Conservation (phyloP, 2,329 filamentous ascomycete genomes). For the Zymoseptoria pseudotritici region DNA sequence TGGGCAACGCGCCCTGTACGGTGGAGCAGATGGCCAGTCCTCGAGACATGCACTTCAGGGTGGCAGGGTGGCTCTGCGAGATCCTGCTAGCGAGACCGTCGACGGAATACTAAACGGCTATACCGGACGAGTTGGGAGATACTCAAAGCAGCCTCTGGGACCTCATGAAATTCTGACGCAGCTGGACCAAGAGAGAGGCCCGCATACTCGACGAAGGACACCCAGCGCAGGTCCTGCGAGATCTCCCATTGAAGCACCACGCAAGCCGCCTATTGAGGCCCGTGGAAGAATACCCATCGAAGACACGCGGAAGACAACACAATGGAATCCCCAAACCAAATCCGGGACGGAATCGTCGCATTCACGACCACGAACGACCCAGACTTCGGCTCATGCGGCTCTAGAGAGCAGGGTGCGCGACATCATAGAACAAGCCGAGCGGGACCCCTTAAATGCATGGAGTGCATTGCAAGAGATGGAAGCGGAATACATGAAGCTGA, state of each 20-base stretch:
- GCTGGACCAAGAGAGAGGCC: constrained; percentile 3
- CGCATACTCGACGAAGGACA: not conserved
- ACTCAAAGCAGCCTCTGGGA: constrained; percentile 15
- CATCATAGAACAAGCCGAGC: not conserved
- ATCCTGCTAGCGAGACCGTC: not conserved
- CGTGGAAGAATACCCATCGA: not conserved
- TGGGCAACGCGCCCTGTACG: not conserved
- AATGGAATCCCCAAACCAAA: not conserved
- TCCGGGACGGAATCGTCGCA: not conserved
- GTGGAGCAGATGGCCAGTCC: not conserved
- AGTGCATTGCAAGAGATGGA: constrained; percentile 7
- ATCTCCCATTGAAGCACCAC: not conserved
- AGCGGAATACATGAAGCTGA: not conserved
- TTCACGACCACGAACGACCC: not conserved
- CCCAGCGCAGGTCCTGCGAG: not conserved
- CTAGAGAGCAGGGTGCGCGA: not conserved
- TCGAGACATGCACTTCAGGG: not conserved
- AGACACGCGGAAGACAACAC: not conserved
- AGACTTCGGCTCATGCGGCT: not conserved
- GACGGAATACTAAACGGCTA: not conserved
- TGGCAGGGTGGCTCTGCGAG: not conserved
- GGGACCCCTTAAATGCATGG: constrained; percentile 5
- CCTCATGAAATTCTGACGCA: constrained; percentile 18
- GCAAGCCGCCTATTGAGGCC: not conserved
- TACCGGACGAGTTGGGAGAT: constrained; percentile 8